phyloP scores from a whole-genome alignment of 306 rosid genomes.

The Benincasa hispida region DNA sequence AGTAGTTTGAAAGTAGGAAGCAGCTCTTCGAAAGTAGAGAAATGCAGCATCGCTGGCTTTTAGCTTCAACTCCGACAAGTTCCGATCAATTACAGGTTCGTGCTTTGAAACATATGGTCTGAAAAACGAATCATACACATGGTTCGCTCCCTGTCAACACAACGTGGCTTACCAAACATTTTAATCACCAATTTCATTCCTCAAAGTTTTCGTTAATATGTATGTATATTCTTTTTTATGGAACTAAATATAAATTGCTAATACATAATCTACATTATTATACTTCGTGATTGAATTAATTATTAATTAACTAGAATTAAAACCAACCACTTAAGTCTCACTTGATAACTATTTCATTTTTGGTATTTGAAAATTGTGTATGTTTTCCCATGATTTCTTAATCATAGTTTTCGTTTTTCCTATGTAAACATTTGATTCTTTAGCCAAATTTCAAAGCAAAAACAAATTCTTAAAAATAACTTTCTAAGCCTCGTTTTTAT shows the following conservation, averaged over 20 bases:
- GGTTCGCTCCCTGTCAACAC: conserved; percentile 50
- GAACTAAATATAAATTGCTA: neutral
- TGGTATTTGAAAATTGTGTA: no score
- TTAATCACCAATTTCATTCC: conserved; percentile 51
- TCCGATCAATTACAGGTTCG: conserved; percentile 73
- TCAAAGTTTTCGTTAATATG: conserved; percentile 17
- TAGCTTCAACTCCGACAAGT: conserved; percentile 57
- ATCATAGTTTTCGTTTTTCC: no score
- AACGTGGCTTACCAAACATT: conserved; percentile 28
- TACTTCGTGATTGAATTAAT: neutral
- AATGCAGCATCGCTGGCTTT: conserved; percentile 61
- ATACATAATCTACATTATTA: neutral
- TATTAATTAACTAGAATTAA: no score
- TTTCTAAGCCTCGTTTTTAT: no score
- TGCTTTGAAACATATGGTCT: conserved; percentile 73
- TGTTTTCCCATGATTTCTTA: no score
- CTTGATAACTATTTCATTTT: no score
- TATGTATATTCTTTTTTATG: no score
- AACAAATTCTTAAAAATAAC: no score
- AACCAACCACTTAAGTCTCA: neutral
- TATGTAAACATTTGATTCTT: no score
- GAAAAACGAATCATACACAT: conserved; percentile 82
- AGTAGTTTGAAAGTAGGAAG: conserved; percentile 71
- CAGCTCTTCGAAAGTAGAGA: conserved; percentile 66
- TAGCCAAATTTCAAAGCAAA: no score